Evolutionary conservation across 371 early-diverging fungal genomes (phyloP).

Genomic region (Cokeromyces recurvatus): DNA sequence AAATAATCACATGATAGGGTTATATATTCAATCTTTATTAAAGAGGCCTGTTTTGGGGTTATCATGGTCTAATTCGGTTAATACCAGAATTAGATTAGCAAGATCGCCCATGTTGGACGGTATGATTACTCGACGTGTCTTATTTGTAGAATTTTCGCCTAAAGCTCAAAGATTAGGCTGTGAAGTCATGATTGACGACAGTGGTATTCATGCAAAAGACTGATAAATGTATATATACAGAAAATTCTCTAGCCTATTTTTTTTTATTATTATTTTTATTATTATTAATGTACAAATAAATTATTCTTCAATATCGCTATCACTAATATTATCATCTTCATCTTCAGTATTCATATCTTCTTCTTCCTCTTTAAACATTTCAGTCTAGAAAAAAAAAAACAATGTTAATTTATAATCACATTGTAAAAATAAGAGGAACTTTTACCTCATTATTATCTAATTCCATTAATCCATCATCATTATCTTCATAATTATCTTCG

Average conservation of each 20-base stretch:
- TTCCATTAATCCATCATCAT: no score
- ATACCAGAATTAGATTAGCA: constrained; percentile 60
- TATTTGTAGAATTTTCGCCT: constrained; percentile 44
- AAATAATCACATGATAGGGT: constrained; percentile 18
- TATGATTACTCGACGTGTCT: constrained; percentile 21
- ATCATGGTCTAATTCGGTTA: constrained; percentile 76
- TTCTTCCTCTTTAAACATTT: neutral
- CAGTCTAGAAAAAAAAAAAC: neutral
- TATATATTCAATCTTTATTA: constrained; percentile 42
- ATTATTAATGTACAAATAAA: no score
- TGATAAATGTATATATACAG: no score
- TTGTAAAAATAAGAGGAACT: no score
- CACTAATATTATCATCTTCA: constrained; percentile 3
- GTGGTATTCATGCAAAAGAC: constrained; percentile 29
- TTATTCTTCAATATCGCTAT: neutral
- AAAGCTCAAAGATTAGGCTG: constrained; percentile 25
- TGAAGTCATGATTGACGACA: constrained; percentile 25
- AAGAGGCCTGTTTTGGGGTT: constrained; percentile 69
- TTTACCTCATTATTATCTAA: constrained; percentile 17
- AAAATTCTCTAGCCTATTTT: no score
- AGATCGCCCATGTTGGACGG: constrained; percentile 32
- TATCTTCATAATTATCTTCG: constrained; percentile 22
- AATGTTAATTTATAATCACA: no score
- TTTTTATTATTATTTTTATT: no score
- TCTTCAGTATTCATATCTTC: constrained; percentile 2